These are phyloP conservation scores for Emergomyces africanus DNA, from an alignment of 2,329 filamentous ascomycete genomes.

Conservation along the genomic window DNA sequence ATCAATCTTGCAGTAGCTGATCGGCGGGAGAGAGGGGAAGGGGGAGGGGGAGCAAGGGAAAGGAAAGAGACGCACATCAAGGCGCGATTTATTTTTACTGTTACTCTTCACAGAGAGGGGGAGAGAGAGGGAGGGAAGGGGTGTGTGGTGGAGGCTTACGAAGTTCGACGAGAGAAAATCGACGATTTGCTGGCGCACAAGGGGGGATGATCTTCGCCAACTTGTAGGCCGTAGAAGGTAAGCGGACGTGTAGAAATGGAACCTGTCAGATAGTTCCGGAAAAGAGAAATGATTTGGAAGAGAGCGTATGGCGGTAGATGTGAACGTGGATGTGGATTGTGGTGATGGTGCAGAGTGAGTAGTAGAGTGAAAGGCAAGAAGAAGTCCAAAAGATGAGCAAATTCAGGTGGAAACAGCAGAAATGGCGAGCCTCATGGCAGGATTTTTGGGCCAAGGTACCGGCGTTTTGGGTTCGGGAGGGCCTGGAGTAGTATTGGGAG, in stretches of 20 bases:
- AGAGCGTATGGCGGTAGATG: background rate
- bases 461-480: background rate
- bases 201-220: background rate
- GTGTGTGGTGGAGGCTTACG: background rate
- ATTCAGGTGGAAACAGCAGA: too few relatives aligned
- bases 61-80: background rate
- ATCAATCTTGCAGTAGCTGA: background rate
- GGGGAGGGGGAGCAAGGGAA: too few relatives aligned
- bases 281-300: background rate
- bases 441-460: too few relatives aligned
- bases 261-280: background rate
- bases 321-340: background rate
- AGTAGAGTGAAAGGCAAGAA: background rate
- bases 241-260: background rate
- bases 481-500: too few relatives aligned
- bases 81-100: background rate
- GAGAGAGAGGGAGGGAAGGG: too few relatives aligned
- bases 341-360: background rate
- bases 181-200: background rate
- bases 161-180: background rate
- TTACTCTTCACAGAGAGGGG: background rate
- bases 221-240: background rate
- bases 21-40: background rate
- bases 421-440: too few relatives aligned
- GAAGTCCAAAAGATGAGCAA: too few relatives aligned